These are phyloP conservation scores for Salvia miltiorrhiza DNA, from an alignment of 257 asterid species.

Conservation along the genomic window DNA sequence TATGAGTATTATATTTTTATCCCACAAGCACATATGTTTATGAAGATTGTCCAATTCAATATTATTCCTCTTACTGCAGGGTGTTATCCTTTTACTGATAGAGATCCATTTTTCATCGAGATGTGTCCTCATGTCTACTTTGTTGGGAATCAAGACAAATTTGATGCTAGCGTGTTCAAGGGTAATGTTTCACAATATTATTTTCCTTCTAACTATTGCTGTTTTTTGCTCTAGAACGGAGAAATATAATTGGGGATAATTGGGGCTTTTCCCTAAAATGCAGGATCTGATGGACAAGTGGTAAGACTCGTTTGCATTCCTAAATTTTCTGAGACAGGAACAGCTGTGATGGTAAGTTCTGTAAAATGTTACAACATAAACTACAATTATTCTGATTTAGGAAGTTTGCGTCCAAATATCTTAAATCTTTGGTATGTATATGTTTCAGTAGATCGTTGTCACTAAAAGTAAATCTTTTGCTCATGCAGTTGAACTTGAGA, in stretches of 20 bases:
- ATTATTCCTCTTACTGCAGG: slow-evolving; percentile 46
- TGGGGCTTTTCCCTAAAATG: slow-evolving; percentile 26
- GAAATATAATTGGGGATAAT: slow-evolving; percentile 17
- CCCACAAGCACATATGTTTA: not conserved
- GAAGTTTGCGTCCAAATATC: not conserved
- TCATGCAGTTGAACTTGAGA: slow-evolving; percentile 83
- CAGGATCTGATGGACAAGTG: slow-evolving; percentile 84
- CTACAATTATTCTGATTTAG: not conserved
- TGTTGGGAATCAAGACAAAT: slow-evolving; percentile 82
- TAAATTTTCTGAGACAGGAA: slow-evolving; percentile 73
- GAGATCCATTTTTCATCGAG: slow-evolving; percentile 92
- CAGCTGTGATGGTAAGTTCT: slow-evolving; percentile 79
- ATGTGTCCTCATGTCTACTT: slow-evolving; percentile 94
- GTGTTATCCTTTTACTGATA: slow-evolving; percentile 92
- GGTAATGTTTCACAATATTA: slow-evolving; percentile 43
- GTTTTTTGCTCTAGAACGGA: not conserved
- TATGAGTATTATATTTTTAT: not conserved
- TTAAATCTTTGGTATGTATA: not conserved
- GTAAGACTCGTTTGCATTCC: slow-evolving; percentile 86
- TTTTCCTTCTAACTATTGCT: not conserved
- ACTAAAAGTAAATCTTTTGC: not conserved
- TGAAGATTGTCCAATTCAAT: slow-evolving; percentile 4
- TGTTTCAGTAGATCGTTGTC: not conserved
- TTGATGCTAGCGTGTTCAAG: slow-evolving; percentile 51
- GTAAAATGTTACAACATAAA: slow-evolving; percentile 6